Percentiles rank a stretch among this genome's conserved stretches.
These are phyloP conservation scores for Neofusicoccum laricinum DNA, from an alignment of 2,329 filamentous ascomycete species.

Conservation along the genomic window DNA sequence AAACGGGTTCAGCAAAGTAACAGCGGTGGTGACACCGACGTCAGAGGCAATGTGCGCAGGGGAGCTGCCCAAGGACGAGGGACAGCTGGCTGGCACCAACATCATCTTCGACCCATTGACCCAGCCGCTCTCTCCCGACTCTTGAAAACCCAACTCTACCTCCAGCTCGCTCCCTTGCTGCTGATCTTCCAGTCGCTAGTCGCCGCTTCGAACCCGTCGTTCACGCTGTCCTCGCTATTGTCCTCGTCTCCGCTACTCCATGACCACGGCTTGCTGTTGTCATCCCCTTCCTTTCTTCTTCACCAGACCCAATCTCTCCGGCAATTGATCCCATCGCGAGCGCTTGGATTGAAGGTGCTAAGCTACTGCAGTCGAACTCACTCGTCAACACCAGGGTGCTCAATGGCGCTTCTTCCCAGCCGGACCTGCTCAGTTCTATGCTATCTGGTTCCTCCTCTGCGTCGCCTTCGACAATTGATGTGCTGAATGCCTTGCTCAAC, in stretches of 20 bases:
- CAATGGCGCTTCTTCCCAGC: background rate
- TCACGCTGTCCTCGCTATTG: background rate
- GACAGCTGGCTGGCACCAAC: background rate
- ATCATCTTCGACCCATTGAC: background rate
- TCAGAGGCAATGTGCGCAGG: background rate
- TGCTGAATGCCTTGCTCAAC: background rate
- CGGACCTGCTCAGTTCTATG: background rate
- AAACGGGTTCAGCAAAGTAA: background rate
- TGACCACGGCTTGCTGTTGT: background rate
- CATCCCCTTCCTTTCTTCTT: background rate
- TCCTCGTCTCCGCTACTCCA: background rate
- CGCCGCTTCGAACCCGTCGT: background rate
- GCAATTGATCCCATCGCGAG: background rate
- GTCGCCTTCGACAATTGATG: background rate
- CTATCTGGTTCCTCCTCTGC: background rate
- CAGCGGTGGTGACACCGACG: background rate
- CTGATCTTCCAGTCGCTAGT: background rate
- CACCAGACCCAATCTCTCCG: background rate
- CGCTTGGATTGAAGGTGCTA: background rate
- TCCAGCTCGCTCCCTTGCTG: background rate
- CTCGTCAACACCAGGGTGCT: background rate
- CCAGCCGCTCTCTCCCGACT: background rate
- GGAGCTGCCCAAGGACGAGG: background rate
- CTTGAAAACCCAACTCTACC: background rate
- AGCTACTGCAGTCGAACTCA: background rate